These are phyloP conservation scores for Calonectria leucothoes DNA, from an alignment of 2,329 filamentous ascomycete species.

Conservation along the genomic window DNA sequence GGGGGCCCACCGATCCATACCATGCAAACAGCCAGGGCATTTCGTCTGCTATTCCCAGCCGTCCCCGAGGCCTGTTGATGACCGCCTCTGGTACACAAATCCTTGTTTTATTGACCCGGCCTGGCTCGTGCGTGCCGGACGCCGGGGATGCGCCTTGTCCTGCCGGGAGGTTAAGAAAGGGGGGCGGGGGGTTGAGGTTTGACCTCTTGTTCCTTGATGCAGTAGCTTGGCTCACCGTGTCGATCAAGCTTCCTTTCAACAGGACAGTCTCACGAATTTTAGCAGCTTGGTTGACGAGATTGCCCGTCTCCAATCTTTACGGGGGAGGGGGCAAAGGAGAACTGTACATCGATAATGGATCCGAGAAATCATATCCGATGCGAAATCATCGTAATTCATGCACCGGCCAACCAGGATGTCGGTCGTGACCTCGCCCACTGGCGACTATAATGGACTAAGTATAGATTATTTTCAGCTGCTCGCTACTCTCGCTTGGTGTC, in stretches of 20 bases:
- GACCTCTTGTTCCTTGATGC: neutral
- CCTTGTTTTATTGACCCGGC: neutral
- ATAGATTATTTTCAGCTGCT: neutral
- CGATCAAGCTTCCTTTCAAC: neutral
- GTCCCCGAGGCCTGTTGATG: conserved; percentile 1
- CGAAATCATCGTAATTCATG: conserved; percentile 15
- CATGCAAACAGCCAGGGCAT: neutral
- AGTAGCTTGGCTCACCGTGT: neutral
- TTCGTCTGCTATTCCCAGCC: conserved; percentile 1
- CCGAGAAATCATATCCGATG: conserved; percentile 8
- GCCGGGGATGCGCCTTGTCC: neutral
- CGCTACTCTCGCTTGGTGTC: neutral
- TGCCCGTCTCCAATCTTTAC: neutral
- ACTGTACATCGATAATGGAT: neutral
- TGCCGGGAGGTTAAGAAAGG: neutral
- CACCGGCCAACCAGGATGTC: neutral
- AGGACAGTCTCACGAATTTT: neutral
- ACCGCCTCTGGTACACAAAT: neutral
- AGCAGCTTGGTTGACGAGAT: conserved; percentile 14
- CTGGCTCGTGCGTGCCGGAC: conserved; percentile 8
- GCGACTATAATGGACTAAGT: neutral
- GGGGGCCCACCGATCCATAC: conserved; percentile 1
- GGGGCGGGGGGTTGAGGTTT: neutral
- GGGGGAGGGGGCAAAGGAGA: neutral
- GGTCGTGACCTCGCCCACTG: neutral